Conservation (phyloP, 2,329 filamentous ascomycete species). For the Nemania sp. region DNA sequence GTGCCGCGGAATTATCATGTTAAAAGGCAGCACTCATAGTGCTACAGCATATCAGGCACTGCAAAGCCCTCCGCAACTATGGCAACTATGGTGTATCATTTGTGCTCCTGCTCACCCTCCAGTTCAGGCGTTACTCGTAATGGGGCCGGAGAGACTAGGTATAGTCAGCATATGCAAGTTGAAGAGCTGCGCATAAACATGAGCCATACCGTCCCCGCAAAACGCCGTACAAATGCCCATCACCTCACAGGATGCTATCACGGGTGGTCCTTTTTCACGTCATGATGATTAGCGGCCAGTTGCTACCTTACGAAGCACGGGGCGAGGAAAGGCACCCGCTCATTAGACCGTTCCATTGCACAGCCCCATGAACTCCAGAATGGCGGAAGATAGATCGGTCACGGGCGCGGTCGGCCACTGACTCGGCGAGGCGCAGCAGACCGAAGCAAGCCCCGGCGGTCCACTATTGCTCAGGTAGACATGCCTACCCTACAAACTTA, state of each 20-base stretch:
- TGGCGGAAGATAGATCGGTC: neutral
- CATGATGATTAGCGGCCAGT: no score
- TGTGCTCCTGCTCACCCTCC: neutral
- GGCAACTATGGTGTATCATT: neutral
- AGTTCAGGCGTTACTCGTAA: no score
- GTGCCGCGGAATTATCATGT: neutral
- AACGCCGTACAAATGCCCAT: constrained; percentile 4
- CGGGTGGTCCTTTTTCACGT: neutral
- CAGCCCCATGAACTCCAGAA: constrained; percentile 14
- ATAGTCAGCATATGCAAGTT: neutral
- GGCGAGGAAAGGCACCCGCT: no score
- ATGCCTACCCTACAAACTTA: no score
- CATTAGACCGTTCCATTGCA: no score
- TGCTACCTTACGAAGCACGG: no score
- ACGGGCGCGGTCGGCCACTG: neutral
- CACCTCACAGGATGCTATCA: neutral
- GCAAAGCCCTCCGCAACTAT: neutral
- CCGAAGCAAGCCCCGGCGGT: constrained; percentile 11
- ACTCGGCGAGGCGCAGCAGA: constrained; percentile 22
- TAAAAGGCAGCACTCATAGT: neutral
- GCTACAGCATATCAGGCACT: no score
- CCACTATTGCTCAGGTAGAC: no score
- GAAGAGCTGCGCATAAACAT: neutral
- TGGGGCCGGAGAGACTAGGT: neutral
- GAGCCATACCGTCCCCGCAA: neutral